Evolutionary conservation across 495 filamentous ascomycete genomes (phyloP).

Genomic region (Evernia prunastri): DNA sequence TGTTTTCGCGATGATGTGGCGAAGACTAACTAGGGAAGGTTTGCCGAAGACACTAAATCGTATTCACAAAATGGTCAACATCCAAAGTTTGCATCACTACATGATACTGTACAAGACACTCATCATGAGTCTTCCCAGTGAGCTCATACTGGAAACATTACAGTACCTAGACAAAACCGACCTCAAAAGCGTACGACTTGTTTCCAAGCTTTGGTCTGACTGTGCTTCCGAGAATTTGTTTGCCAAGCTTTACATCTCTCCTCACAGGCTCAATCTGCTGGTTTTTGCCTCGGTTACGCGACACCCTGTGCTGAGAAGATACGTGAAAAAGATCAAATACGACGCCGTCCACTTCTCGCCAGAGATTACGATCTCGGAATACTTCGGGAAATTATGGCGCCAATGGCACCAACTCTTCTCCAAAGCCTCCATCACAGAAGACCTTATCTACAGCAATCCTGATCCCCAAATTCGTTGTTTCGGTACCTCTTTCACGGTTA

Average conservation of each 20-base stretch:
- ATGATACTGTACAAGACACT: background rate
- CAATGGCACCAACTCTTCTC: too few relatives aligned
- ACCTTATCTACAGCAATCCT: background rate
- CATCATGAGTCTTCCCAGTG: background rate
- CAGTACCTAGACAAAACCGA: background rate
- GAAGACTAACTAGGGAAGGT: too few relatives aligned
- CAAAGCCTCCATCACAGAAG: background rate
- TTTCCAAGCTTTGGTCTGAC: background rate
- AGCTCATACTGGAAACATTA: background rate
- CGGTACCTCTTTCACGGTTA: background rate
- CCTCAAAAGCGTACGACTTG: background rate
- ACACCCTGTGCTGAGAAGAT: background rate
- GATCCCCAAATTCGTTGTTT: background rate
- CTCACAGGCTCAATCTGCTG: background rate
- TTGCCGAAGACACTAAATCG: background rate
- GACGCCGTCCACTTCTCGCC: background rate
- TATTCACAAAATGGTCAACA: background rate
- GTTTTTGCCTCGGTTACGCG: background rate
- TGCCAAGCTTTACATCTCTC: constrained; percentile 6
- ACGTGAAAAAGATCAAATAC: background rate
- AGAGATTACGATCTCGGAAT: background rate
- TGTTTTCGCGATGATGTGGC: too few relatives aligned
- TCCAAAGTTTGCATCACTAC: background rate
- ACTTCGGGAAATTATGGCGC: background rate
- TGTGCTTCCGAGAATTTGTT: background rate